A percentile compares a stretch with the other conserved stretches of the same genome.
Evolutionary conservation across 2,329 filamentous ascomycete genomes (phyloP).

Genomic region (Plectosphaerella plurivora): DNA sequence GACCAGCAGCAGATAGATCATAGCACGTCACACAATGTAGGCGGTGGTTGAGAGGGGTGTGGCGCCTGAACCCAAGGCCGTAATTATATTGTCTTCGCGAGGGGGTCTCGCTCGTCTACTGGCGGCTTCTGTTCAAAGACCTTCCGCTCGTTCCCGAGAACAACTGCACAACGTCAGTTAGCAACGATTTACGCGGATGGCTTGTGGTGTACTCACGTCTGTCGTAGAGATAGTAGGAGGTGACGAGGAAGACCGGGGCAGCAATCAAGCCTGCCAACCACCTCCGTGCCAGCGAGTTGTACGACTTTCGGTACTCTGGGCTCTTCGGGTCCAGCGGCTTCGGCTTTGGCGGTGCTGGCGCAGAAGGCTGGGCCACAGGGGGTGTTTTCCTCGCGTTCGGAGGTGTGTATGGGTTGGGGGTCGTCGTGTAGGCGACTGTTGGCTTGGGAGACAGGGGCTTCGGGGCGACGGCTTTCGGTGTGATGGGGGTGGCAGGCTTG

Average conservation of each 20-base stretch:
- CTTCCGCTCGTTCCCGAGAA: constrained; percentile 1
- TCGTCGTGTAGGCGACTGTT: background rate
- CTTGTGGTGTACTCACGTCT: constrained; percentile 31
- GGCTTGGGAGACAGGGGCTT: background rate
- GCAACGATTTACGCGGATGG: background rate
- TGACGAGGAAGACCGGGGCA: constrained; percentile 49
- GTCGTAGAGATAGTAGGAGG: constrained; percentile 50
- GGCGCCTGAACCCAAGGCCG: background rate
- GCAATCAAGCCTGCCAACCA: constrained; percentile 45
- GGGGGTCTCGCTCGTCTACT: background rate
- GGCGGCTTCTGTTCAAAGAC: background rate
- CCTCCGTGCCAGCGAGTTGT: constrained; percentile 37
- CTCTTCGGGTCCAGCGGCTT: constrained; percentile 24
- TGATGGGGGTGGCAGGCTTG: background rate
- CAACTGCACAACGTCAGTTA: background rate
- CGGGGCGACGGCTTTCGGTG: background rate
- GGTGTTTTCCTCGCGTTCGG: background rate
- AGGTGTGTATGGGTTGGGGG: background rate
- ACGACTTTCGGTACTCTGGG: constrained; percentile 36
- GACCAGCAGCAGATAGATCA: no score
- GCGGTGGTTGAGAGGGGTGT: no score
- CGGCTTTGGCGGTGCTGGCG: background rate
- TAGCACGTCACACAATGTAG: no score
- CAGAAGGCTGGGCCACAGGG: background rate
- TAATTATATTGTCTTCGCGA: background rate